Conservation (phyloP, 2,329 filamentous ascomycete genomes). For the Pezicula radicicola region DNA sequence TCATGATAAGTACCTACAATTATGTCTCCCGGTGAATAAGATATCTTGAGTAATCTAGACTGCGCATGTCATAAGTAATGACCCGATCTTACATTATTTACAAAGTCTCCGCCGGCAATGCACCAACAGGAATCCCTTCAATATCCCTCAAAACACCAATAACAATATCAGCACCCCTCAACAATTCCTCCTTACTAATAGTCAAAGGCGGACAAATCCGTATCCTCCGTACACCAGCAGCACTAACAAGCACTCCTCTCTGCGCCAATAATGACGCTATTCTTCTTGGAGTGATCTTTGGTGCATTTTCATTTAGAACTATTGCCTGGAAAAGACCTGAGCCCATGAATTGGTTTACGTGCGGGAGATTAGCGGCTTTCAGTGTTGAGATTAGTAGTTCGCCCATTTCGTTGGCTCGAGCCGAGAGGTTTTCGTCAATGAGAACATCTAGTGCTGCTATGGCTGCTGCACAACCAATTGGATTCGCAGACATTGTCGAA, state of each 20-base stretch:
- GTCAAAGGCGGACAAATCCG: constrained; percentile 5
- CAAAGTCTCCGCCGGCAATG: not conserved
- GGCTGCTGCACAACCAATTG: constrained; percentile 4
- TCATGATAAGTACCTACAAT: no score
- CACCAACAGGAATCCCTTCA: not conserved
- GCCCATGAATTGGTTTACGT: not conserved
- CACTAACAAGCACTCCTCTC: constrained; percentile 4
- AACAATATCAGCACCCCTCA: constrained; percentile 6
- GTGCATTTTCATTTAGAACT: constrained; percentile 1
- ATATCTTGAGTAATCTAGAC: no score
- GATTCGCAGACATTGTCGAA: constrained; percentile 8
- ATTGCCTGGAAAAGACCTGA: not conserved
- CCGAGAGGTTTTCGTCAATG: constrained; percentile 3
- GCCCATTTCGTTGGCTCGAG: constrained; percentile 2
- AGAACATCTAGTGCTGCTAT: constrained; percentile 5
- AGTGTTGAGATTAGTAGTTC: constrained; percentile 1
- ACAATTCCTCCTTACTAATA: constrained; percentile 5
- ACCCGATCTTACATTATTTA: no score
- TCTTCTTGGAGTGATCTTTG: constrained; percentile 1
- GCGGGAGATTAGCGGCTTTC: not conserved
- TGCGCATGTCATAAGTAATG: no score
- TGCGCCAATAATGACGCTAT: constrained; percentile 2
- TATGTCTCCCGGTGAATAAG: no score
- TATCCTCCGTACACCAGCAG: constrained; percentile 3
- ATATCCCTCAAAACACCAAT: not conserved